Base-by-base conservation (phyloP, 306 rosid species). In the Biancaea sappan region DNA sequence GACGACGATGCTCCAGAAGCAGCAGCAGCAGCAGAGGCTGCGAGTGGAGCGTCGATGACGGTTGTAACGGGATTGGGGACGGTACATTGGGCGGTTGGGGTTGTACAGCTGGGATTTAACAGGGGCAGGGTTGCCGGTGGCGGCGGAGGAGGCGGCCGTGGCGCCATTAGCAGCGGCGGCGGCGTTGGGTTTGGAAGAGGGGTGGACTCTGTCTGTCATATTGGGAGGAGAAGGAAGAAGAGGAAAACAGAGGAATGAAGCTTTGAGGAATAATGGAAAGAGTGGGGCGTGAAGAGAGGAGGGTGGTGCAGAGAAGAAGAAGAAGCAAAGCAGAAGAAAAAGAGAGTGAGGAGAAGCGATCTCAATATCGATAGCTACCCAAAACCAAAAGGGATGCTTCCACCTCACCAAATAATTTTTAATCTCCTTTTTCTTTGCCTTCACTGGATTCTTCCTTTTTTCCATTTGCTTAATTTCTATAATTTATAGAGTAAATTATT, bases 11-110 rank as follows among this genome's bases (percentile, higher is more conserved):
- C 92, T 83, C 99, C 99, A 94, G 88, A 94, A 94, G 66, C 97
- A 94, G 67, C 88, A 94, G 84, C 99, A 88, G 80, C 99, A 90
- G 83, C 96, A 90, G 88, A 86, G 71, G 63, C 68, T 80, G 2
- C 97, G 95, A 76, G 73, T 28, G 70, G 91, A 83, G 3, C 93
- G 88, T 25, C 84, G 91, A 37, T 85, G 88, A 1, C 89, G 88
- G 51, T 74, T 80, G 86, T 90, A 87, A 40, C 80, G 92, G 0
- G 96, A 85, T 21, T 84, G 93, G 0, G 89, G 96, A 1, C 99
- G 93, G 83, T 92, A 88, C 0, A 90, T 78, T 14, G 77, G 92
- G 16, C 98, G 92, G 64, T 79, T 84, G 0, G 84, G 84, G 66
- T 85, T 85, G 80, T 78, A 78, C 2, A 80, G 86, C 15, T 84